Evolutionary conservation across 129 eudicot species (phyloP).

Genomic region (Ambrosia artemisiifolia): DNA sequence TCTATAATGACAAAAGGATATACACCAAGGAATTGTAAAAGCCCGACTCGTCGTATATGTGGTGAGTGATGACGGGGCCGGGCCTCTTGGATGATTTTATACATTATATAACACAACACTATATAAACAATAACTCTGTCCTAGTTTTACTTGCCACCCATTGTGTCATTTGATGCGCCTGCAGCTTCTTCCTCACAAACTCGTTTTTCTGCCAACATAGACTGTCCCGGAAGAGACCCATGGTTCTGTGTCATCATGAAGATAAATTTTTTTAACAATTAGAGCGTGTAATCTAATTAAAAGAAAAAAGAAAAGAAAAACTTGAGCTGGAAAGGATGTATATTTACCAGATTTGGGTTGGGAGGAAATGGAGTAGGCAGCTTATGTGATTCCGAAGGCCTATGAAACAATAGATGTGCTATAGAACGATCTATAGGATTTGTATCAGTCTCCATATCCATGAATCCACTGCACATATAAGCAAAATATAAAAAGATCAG

Average conservation of each 20-base stretch:
- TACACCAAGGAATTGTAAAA: slow-evolving; percentile 30
- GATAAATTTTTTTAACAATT: neutral
- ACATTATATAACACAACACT: slow-evolving; percentile 28
- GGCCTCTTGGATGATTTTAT: slow-evolving; percentile 27
- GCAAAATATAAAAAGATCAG: neutral
- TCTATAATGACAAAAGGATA: slow-evolving; percentile 19
- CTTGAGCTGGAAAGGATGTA: neutral
- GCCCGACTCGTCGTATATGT: slow-evolving; percentile 20
- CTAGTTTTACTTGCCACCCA: slow-evolving; percentile 28
- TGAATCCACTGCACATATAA: slow-evolving; percentile 46
- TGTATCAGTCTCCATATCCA: slow-evolving; percentile 86
- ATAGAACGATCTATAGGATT: slow-evolving; percentile 93
- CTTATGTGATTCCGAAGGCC: slow-evolving; percentile 62
- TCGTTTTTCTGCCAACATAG: slow-evolving; percentile 33
- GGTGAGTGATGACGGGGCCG: slow-evolving; percentile 10
- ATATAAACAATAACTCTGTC: slow-evolving; percentile 11
- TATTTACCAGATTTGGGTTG: slow-evolving; percentile 31
- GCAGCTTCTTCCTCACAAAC: slow-evolving; percentile 44
- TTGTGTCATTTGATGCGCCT: slow-evolving; percentile 34
- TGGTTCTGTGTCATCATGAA: slow-evolving; percentile 45
- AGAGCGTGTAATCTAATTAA: neutral
- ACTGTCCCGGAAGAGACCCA: slow-evolving; percentile 18
- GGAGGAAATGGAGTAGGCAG: slow-evolving; percentile 30
- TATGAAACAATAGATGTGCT: slow-evolving; percentile 85
- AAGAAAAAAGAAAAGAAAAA: neutral